phyloP scores from a whole-genome alignment of 1,284 basidiomycete species.

The Rugiboletus extremiorientalis region DNA sequence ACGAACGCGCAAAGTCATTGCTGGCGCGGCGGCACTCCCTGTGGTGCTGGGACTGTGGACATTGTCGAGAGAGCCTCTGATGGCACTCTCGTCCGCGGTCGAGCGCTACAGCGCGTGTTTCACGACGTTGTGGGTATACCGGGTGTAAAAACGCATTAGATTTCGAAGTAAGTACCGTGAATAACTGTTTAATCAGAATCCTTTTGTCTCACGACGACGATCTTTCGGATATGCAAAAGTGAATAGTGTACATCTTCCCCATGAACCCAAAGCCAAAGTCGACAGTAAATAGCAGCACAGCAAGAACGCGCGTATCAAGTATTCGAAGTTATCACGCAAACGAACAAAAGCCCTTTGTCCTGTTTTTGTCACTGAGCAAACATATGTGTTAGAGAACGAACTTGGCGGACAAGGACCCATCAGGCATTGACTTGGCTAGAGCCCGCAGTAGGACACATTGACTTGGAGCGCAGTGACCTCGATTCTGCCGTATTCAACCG shows the following conservation, averaged over 20 bases:
- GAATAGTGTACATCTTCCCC: neutral
- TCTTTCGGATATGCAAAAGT: neutral
- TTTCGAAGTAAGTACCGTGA: neutral
- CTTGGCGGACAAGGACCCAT: neutral
- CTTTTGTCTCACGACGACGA: too few relatives aligned
- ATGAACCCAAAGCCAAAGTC: neutral
- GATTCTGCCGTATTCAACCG: slow-evolving; percentile 32
- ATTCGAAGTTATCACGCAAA: neutral
- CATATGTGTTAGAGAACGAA: neutral
- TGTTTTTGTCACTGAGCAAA: slow-evolving; percentile 6
- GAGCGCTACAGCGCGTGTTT: too few relatives aligned
- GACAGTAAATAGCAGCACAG: neutral
- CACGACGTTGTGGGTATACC: too few relatives aligned
- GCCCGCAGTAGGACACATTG: slow-evolving; percentile 24
- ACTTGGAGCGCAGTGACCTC: slow-evolving; percentile 22
- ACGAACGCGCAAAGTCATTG: slow-evolving; percentile 34
- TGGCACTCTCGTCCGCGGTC: slow-evolving; percentile 41
- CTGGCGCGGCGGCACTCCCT: slow-evolving; percentile 43
- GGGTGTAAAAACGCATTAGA: too few relatives aligned
- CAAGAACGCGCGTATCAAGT: neutral
- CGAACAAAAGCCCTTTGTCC: neutral
- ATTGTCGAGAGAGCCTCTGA: slow-evolving; percentile 55
- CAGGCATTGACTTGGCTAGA: neutral
- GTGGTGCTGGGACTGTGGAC: slow-evolving; percentile 41
- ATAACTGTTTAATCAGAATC: neutral